Evolutionary conservation across 139 green algal genomes (phyloP).

Genomic region (Chlamydomonas schloesseri): DNA sequence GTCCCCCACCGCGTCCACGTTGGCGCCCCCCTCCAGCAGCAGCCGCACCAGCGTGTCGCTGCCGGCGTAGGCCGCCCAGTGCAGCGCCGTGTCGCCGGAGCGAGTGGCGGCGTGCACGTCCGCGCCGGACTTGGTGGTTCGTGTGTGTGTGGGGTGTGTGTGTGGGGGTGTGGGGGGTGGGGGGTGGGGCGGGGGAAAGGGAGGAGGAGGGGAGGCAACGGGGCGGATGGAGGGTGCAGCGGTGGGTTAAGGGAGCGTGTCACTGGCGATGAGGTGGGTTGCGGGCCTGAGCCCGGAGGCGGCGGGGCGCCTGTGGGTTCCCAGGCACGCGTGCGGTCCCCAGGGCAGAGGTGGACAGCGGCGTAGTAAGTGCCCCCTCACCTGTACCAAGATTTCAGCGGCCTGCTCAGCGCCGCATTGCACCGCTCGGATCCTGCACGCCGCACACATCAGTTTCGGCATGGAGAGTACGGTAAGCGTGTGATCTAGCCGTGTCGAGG

Average conservation of each 20-base stretch:
- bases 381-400: conserved; percentile 32
- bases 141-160: neutral
- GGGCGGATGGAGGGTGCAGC: neutral
- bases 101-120: conserved; percentile 47
- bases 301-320: too few relatives aligned
- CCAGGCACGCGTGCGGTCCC: too few relatives aligned
- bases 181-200: neutral
- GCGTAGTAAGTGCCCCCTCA: too few relatives aligned
- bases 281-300: too few relatives aligned
- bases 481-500: too few relatives aligned
- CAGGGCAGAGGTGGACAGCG: too few relatives aligned
- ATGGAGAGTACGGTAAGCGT: neutral
- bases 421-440: conserved; percentile 27
- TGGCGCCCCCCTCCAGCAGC: conserved; percentile 57
- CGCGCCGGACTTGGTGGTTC: conserved; percentile 13
- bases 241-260: neutral
- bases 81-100: conserved; percentile 60
- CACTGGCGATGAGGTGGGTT: too few relatives aligned
- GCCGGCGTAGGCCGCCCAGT: conserved; percentile 64
- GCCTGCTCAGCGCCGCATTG: neutral
- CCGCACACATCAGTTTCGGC: neutral
- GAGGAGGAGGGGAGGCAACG: neutral
- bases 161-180: neutral
- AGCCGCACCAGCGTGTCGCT: conserved; percentile 25
- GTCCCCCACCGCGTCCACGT: conserved; percentile 66